Evolutionary conservation across 139 green algal species (phyloP).

Genomic region (Spirogloea muscicola): DNA sequence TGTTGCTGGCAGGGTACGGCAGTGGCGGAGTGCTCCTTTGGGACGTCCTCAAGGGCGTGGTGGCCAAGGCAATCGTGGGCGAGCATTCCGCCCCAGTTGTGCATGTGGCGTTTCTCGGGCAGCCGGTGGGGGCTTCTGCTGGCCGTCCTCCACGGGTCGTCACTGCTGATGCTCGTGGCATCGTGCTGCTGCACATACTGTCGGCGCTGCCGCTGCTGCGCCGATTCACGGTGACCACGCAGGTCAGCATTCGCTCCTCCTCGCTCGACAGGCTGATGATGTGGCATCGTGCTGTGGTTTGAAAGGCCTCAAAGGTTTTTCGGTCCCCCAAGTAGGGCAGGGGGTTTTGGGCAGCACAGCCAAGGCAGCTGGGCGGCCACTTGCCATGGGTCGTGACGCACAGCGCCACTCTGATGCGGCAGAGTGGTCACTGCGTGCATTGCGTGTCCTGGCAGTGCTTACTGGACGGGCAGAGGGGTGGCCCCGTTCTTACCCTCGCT

Average conservation of each 20-base stretch:
- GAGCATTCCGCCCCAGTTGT: constrained; percentile 19
- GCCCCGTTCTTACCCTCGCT: constrained; percentile 5
- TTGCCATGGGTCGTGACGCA: no score
- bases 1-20: constrained; percentile 29
- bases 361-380: no score
- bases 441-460: constrained; percentile 6
- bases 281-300: no score
- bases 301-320: no score
- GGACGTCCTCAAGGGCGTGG: background rate
- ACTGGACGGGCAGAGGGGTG: constrained; percentile 7
- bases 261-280: no score
- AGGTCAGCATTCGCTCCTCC: no score
- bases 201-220: constrained; percentile 26
- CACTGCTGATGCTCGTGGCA: constrained; percentile 17
- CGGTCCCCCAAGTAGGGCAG: no score
- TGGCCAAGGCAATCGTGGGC: constrained; percentile 25
- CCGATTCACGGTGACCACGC: constrained; percentile 28
- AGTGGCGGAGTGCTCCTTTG: constrained; percentile 23
- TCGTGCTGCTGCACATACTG: constrained; percentile 30
- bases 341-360: no score
- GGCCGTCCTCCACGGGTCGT: background rate
- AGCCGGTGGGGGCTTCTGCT: background rate
- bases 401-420: no score
- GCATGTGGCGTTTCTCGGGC: constrained; percentile 3
- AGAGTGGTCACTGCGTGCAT: no score